Conservation (phyloP, 1,284 basidiomycete species). For the Irpex sp. region DNA sequence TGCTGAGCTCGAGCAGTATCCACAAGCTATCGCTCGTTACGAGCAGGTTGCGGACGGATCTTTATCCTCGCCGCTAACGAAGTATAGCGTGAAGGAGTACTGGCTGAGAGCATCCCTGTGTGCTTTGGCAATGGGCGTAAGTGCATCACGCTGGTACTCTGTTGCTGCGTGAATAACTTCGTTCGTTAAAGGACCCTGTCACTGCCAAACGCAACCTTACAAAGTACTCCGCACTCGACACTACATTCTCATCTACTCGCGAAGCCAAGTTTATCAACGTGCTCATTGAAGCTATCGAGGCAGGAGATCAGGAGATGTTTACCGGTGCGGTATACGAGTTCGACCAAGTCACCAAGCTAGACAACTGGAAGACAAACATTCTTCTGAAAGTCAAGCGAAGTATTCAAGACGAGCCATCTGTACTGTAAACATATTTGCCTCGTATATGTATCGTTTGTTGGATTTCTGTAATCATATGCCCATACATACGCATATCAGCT, state of each 20-base stretch:
- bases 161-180: conserved; percentile 3
- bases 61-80: conserved; percentile 83
- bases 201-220: conserved; percentile 76
- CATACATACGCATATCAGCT: not conserved
- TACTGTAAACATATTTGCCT: conserved; percentile 34
- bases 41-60: conserved; percentile 89
- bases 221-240: conserved; percentile 75
- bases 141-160: conserved; percentile 23
- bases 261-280: conserved; percentile 85
- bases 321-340: conserved; percentile 81
- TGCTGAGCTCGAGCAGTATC: conserved; percentile 85
- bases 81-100: conserved; percentile 98
- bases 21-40: conserved; percentile 84
- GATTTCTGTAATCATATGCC: not conserved
- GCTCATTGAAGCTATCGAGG: conserved; percentile 77
- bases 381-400: conserved; percentile 85
- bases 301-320: conserved; percentile 76
- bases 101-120: conserved; percentile 90
- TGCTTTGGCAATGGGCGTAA: conserved; percentile 84
- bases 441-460: not conserved
- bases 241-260: conserved; percentile 80
- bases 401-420: conserved; percentile 58
- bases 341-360: conserved; percentile 86
- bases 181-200: conserved; percentile 69
- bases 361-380: conserved; percentile 93